Evolutionary conservation across 495 filamentous ascomycete genomes (phyloP).

Genomic region (Glonium stellatum): DNA sequence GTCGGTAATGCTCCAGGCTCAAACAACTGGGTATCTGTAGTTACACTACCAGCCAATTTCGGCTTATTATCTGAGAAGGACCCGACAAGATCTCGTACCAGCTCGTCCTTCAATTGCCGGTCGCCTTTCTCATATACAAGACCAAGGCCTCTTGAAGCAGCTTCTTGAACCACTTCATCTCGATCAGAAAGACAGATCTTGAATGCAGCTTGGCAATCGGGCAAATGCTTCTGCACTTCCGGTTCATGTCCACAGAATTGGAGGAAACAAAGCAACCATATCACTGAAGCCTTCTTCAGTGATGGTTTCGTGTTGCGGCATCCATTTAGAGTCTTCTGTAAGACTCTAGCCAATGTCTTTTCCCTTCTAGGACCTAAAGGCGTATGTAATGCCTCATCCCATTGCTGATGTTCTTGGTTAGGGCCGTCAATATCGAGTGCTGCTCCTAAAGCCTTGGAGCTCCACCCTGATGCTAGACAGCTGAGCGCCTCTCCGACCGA

Average conservation of each 20-base stretch:
- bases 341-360: slow-evolving; percentile 45
- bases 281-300: slow-evolving; percentile 77
- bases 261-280: slow-evolving; percentile 89
- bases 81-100: slow-evolving; percentile 77
- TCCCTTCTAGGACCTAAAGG: slow-evolving; percentile 35
- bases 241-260: slow-evolving; percentile 75
- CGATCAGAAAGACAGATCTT: slow-evolving; percentile 78
- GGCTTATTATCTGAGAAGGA: slow-evolving; percentile 71
- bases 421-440: slow-evolving; percentile 55
- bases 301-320: slow-evolving; percentile 79
- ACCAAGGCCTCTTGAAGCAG: slow-evolving; percentile 80
- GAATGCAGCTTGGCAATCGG: slow-evolving; percentile 79
- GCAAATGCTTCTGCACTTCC: slow-evolving; percentile 63
- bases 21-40: slow-evolving; percentile 84
- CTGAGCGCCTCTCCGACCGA: slow-evolving; percentile 79
- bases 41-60: slow-evolving; percentile 67
- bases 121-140: slow-evolving; percentile 91
- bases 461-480: slow-evolving; percentile 71
- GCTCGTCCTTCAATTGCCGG: slow-evolving; percentile 64
- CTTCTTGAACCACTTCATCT: slow-evolving; percentile 91
- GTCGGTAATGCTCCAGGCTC: slow-evolving; percentile 90
- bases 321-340: slow-evolving; percentile 63
- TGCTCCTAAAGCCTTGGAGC: slow-evolving; percentile 53
- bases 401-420: slow-evolving; percentile 18
- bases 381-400: slow-evolving; percentile 8